Conservation (phyloP, 192 early-diverging fungal species). For the Coemansia sp. region DNA sequence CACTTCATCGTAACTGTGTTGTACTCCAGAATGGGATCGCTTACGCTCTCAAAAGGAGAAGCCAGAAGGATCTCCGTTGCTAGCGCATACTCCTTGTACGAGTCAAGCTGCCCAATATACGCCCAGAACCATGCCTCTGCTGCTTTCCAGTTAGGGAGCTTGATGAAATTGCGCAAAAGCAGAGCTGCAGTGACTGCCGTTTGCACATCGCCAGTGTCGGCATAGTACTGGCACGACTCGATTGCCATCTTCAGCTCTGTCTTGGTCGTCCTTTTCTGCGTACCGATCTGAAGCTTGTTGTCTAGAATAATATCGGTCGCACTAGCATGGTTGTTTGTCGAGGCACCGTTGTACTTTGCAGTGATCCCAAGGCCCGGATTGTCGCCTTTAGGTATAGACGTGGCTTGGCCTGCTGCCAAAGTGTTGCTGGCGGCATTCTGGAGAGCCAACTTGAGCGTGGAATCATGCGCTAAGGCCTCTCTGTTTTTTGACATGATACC, state of each 20-base stretch:
- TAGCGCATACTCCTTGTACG: constrained; percentile 25
- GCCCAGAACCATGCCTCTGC: constrained; percentile 37
- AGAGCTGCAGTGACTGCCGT: constrained; percentile 52
- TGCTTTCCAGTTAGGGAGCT: constrained; percentile 25
- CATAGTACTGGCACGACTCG: constrained; percentile 50
- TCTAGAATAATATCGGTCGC: background rate
- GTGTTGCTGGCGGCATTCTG: background rate
- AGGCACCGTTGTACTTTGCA: background rate
- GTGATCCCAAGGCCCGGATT: background rate
- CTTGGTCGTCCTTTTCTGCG: constrained; percentile 34
- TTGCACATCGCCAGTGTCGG: constrained; percentile 47
- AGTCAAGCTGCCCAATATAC: constrained; percentile 49
- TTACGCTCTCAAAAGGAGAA: constrained; percentile 33
- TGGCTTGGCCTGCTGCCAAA: background rate
- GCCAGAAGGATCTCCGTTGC: constrained; percentile 48
- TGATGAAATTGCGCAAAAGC: constrained; percentile 50
- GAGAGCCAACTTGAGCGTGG: constrained; percentile 1
- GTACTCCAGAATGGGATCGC: constrained; percentile 7
- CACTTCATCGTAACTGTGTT: constrained; percentile 22
- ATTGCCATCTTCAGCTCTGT: constrained; percentile 34
- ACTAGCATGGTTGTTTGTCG: background rate
- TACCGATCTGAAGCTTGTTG: constrained; percentile 6
- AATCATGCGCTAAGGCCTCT: background rate
- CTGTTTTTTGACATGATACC: background rate
- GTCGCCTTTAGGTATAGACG: background rate